Evolutionary conservation across 768 basidiomycete species (phyloP), one percentile per base, ranked within the genome.

Genomic region (Chalciporus sphaerocephalus): DNA sequence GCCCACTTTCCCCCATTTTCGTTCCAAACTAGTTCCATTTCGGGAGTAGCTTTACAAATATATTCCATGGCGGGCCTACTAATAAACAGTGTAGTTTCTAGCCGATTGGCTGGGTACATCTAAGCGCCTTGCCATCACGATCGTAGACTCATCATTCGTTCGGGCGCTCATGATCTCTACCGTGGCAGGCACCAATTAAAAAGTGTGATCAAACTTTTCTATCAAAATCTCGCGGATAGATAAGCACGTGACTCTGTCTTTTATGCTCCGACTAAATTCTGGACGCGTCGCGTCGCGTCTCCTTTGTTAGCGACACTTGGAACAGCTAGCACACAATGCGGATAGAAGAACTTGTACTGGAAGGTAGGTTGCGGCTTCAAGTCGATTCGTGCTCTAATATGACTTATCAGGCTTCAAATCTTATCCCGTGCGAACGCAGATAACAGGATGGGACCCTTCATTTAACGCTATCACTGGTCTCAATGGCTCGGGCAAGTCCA

Each of bases 391-490:
- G 39, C n/a, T 22, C 48, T 55, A 16, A 54, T 28, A 3, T 15
- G 18, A 20, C 12, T 3, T 24, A 36, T 9, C 53, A 91, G 93
- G 95, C 38, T 99, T 98, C 77, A 98, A 99, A 65, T 95, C 92
- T 2, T 97, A 98, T 64, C 94, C 95, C 9, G 92, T 94, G 22
- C 80, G 95, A 40, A 97, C 96, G 0, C 88, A 89, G 57, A 95
- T 99, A 50, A 85, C 86, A 0, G 95, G 94, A 50, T 99, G 96
- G 92, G 95, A 98, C 62, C 70, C 90, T 6, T 95, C 92, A 4
- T 99, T 99, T 79, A 98, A 98, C 64, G 96, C 96, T 5, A 98
- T 99, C 68, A 96, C 92, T 5, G 94, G 94, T 37, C 79, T 91
- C 54, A 92, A 92, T 72, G 92, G 92, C 2, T 95, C 92, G 0